Evolutionary conservation across 345 rosid genomes (phyloP).

Genomic region (Pistacia vera): DNA sequence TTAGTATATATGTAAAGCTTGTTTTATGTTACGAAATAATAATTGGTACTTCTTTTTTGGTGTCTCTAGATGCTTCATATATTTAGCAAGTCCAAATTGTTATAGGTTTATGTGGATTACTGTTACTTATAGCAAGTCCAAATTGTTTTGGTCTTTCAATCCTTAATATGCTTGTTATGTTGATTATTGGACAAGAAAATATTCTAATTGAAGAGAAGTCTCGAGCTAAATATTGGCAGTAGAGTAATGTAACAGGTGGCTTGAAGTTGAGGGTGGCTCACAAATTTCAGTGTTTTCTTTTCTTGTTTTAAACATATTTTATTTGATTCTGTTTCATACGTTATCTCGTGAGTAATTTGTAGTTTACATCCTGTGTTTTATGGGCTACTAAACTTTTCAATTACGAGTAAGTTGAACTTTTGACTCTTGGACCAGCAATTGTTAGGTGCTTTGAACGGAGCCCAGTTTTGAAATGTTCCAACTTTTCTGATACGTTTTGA

Average conservation of each 20-base stretch:
- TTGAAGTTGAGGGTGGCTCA: background rate
- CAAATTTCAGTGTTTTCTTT: background rate
- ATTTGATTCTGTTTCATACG: background rate
- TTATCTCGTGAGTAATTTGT: background rate
- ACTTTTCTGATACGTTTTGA: background rate
- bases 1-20: background rate
- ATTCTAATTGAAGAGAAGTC: no score
- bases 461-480: background rate
- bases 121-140: no score
- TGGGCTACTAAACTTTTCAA: background rate
- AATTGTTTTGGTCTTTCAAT: no score
- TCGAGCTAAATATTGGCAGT: no score
- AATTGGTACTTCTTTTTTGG: no score
- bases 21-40: no score
- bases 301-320: background rate
- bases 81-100: no score
- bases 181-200: no score
- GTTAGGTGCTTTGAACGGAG: background rate
- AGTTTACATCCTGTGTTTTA: background rate
- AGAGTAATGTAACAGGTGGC: no score
- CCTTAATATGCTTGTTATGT: no score
- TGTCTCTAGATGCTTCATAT: no score
- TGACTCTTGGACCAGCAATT: background rate
- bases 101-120: no score
- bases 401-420: background rate